These are phyloP conservation scores for Myxozyma nipponensis DNA, from an alignment of 805 yeast species.

Conservation along the genomic window DNA sequence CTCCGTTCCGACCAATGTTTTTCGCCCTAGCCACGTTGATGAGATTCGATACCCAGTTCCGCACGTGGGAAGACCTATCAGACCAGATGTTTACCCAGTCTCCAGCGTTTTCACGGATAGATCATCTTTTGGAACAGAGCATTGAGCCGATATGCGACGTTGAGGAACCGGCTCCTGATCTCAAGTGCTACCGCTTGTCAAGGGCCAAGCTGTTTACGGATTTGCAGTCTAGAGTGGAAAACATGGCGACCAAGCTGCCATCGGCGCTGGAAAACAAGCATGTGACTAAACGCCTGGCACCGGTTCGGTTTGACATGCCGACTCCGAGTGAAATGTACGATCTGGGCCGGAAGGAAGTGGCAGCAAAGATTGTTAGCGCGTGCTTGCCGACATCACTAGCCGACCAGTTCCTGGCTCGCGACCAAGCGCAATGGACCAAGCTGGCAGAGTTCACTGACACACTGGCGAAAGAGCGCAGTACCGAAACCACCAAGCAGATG, in stretches of 20 bases:
- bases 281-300: conserved; percentile 13
- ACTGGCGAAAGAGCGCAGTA: conserved; percentile 23
- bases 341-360: conserved; percentile 18
- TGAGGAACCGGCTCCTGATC: conserved; percentile 14
- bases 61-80: conserved; percentile 23
- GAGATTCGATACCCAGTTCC: conserved; percentile 5
- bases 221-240: not conserved
- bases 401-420: not conserved
- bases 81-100: conserved; percentile 3
- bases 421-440: conserved; percentile 25
- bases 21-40: conserved; percentile 13
- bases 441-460: conserved; percentile 28
- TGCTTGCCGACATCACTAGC: conserved; percentile 28
- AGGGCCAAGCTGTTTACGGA: conserved; percentile 8
- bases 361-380: conserved; percentile 29
- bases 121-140: conserved; percentile 2
- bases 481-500: conserved; percentile 25
- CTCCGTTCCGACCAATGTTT: conserved; percentile 17
- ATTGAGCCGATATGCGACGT: conserved; percentile 6
- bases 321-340: conserved; percentile 19
- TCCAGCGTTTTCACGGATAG: conserved; percentile 1
- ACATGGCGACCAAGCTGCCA: conserved; percentile 16
- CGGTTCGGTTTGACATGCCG: conserved; percentile 12
- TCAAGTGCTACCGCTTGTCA: conserved; percentile 17
- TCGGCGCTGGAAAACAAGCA: conserved; percentile 7